These are phyloP conservation scores for Xanthoconium purpureum DNA, from an alignment of 768 basidiomycete genomes.

Conservation along the genomic window DNA sequence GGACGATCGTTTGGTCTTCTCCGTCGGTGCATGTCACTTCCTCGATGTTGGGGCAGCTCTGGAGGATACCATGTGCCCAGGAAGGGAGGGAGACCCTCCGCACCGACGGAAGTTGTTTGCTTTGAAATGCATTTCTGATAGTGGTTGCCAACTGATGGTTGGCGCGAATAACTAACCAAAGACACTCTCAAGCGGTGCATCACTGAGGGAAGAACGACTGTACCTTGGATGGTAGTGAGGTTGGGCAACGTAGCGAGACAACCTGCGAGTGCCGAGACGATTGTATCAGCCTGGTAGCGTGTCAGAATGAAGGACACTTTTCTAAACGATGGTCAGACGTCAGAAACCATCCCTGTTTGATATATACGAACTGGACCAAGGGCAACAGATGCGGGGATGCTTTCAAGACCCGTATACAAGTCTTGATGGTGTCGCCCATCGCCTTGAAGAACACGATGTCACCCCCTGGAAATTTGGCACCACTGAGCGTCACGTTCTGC, in stretches of 20 bases:
- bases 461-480: background rate
- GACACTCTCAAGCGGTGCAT: too few relatives aligned
- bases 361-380: slow-evolving; percentile 3
- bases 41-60: slow-evolving; percentile 12
- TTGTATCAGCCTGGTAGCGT: background rate
- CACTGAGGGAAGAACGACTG: background rate
- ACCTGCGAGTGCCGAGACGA: slow-evolving; percentile 6
- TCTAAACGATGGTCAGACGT: background rate
- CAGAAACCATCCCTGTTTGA: background rate
- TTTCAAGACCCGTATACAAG: background rate
- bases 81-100: slow-evolving; percentile 5
- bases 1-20: slow-evolving; percentile 1
- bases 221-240: slow-evolving; percentile 6
- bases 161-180: slow-evolving; percentile 5
- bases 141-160: background rate
- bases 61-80: slow-evolving; percentile 9
- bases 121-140: slow-evolving; percentile 8
- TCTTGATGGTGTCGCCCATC: background rate
- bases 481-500: slow-evolving; percentile 9
- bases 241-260: slow-evolving; percentile 3
- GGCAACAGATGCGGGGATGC: slow-evolving; percentile 2
- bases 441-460: background rate
- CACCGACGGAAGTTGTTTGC: slow-evolving; percentile 3
- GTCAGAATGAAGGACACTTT: too few relatives aligned
- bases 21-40: slow-evolving; percentile 8